Evolutionary conservation across 164 flowering plant species (phyloP), one percentile per base, ranked within the genome.

Genomic region (Brasenia schreberi): DNA sequence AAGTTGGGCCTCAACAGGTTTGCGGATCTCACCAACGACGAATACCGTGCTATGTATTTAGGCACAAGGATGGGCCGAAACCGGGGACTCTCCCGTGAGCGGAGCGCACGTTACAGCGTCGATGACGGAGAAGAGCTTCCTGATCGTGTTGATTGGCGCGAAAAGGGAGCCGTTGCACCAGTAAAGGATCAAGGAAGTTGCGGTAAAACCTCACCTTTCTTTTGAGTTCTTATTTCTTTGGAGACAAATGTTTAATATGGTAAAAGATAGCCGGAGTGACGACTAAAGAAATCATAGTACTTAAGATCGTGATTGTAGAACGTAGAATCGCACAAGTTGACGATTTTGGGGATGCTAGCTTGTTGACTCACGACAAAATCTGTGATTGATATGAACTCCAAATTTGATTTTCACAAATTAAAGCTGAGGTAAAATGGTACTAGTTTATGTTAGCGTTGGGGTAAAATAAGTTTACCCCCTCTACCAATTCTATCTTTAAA

Each of bases 91-190:
- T 52, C 68, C 1, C 68, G 63, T 43, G 27, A 64, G n/a, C 79
- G 42, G 64, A 87, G 84, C 67, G 73, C 71, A 7, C 78, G 95
- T 18, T 89, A 85, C 62, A 77, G 67, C 58, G 67, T 72, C 0
- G 76, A 71, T 4, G 83, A 59, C 12, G 90, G 90, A 14, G 97
- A 88, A 5, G 67, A 53, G 42, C 64, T 88, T 80, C 98, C 96
- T 71, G 88, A 88, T 0, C 81, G 73, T 67, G 77, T 90, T 49
- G 97, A 93, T 69, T 93, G 98, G 97, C 84, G 97, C 77, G 67
- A 76, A 67, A 65, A 82, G 59, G 98, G 97, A 5, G 96, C 94
- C 42, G 97, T 93, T 49, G 85, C 19, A 56, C 69, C 23, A 0
- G 83, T 90, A 71, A 90, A 93, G 63, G 92, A 93, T 71, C 98